A percentile compares a stretch with the other conserved stretches of the same genome.
Evolutionary conservation across 306 rosid genomes (phyloP).

Genomic region (Delonix regia): DNA sequence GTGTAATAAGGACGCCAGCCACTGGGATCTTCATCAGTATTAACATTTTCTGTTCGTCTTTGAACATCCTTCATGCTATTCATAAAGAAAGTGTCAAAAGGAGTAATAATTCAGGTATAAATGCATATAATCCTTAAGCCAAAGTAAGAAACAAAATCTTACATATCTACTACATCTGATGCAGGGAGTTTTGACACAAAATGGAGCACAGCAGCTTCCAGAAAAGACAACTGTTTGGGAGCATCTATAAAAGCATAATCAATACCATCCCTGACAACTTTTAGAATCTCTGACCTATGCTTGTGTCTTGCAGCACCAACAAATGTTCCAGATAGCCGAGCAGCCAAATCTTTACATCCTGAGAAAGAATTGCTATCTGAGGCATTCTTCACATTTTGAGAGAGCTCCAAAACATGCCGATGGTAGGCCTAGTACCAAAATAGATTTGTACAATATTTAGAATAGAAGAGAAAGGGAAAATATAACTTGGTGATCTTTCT

Average conservation of each 20-base stretch:
- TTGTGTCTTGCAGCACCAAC: conserved; percentile 80
- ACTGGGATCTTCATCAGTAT: conserved; percentile 92
- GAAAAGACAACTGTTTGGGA: conserved; percentile 77
- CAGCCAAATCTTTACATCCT: conserved; percentile 82
- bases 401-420: conserved; percentile 54
- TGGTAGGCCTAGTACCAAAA: conserved; percentile 68
- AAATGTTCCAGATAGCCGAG: conserved; percentile 83
- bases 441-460: conserved; percentile 8
- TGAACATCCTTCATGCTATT: conserved; percentile 75
- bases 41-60: conserved; percentile 68
- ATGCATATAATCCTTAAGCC: conserved; percentile 28
- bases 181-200: conserved; percentile 83
- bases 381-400: conserved; percentile 53
- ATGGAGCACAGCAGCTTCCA: conserved; percentile 72
- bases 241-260: conserved; percentile 85
- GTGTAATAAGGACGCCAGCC: conserved; percentile 92
- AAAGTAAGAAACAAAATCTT: conserved; percentile 46
- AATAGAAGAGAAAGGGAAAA: conserved; percentile 24
- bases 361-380: conserved; percentile 56
- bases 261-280: conserved; percentile 75
- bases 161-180: conserved; percentile 75
- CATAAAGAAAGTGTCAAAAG: conserved; percentile 36
- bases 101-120: conserved; percentile 21
- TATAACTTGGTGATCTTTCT: conserved; percentile 28
- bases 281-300: conserved; percentile 72